Conservation (phyloP, 495 filamentous ascomycete species). For the Talaromyces proteolyticus region DNA sequence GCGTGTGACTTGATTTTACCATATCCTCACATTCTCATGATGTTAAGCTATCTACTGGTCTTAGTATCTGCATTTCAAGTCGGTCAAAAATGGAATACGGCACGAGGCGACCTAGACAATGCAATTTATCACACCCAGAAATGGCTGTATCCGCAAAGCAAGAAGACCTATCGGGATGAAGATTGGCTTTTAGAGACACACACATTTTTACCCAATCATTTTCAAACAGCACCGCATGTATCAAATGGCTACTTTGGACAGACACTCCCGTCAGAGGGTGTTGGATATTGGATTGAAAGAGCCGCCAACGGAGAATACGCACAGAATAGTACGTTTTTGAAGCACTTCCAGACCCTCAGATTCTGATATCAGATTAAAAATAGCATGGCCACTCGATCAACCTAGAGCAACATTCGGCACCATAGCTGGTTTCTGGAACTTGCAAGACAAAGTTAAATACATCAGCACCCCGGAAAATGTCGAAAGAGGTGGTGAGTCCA, state of each 20-base stretch:
- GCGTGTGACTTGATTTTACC: no score
- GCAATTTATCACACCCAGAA: background rate
- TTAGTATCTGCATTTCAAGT: background rate
- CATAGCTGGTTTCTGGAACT: slow-evolving; percentile 6
- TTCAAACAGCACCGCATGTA: background rate
- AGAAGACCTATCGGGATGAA: background rate
- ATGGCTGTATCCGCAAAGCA: background rate
- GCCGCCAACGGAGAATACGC: background rate
- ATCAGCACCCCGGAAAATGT: background rate
- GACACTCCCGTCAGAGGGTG: background rate
- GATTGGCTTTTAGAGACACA: background rate
- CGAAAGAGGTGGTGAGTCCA: slow-evolving; percentile 1
- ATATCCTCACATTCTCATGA: no score
- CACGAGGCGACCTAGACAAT: background rate
- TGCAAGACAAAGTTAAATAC: background rate
- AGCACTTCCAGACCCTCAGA: no score
- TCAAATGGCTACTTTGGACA: background rate
- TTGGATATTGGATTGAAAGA: background rate
- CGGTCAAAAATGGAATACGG: background rate
- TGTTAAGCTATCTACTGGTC: background rate
- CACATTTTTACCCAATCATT: background rate
- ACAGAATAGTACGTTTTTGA: background rate
- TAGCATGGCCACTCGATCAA: slow-evolving; percentile 7
- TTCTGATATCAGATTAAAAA: background rate
- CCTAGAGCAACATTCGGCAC: slow-evolving; percentile 4